Base-by-base conservation (phyloP, 768 basidiomycete species). In the Calocybe cyanea region DNA sequence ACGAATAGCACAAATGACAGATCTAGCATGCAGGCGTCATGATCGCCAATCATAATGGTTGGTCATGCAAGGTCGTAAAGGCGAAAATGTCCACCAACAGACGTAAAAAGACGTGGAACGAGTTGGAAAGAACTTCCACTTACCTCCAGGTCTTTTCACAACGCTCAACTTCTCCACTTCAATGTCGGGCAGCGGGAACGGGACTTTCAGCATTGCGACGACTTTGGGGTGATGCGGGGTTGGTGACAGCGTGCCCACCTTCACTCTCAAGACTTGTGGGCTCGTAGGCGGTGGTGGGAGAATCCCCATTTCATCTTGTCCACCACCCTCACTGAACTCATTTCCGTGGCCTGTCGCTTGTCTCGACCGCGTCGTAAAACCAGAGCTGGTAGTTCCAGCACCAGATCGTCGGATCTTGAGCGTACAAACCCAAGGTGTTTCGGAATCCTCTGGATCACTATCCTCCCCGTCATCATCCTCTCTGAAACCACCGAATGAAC, bases 141-240 rank as follows among this genome's bases (percentile, higher is more conserved):
- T 55, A 59, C 58, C 50, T 56, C 74, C 53, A 38, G 73, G 58
- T 38, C 87, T 71, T 52, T 73, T 77, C 25, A 77, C 68, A 18
- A 82, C 64, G 10, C 62, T 61, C 67, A 84, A 68, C 39, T 62
- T 66, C 55, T 86, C 82, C 17, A 94, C 73, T 51, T 86, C 81
- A 15, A 96, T 72, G 47, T 93, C 86, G 0, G 91, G 85, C 1
- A 96, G 75, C 0, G 90, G 86, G 67, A 87, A 93, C 19, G 94
- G 92, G 42, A 95, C 80, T 63, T 92, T 92, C 55, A 97, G 75
- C 68, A 93, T 81, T 30, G 84, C 86, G 34, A 98, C 87, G 17
- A 97, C 87, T 61, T 94, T 92, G 7, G 94, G 94, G 64, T 98
- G 94, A 61, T 98, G 93, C 18, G 93, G 94, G 7, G 92, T 92